Conservation (phyloP, 73 alveolate genomes). For the Breviolum minutum region DNA sequence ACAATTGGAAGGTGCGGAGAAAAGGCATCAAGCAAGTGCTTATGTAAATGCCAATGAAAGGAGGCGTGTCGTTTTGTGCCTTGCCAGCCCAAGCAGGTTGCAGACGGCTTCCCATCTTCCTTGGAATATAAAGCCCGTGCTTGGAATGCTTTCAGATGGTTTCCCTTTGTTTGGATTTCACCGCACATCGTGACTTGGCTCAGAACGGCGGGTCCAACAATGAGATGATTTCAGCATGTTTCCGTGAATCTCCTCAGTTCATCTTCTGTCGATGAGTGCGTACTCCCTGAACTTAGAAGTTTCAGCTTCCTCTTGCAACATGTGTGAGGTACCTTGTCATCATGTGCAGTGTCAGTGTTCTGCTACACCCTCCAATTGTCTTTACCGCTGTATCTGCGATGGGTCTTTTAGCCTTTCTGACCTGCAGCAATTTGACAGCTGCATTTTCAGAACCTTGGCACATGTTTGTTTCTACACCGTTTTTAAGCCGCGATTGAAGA, state of each 20-base stretch:
- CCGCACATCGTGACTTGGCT: not conserved
- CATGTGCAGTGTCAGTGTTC: not conserved
- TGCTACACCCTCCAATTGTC: slow-evolving; percentile 12
- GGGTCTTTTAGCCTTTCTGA: slow-evolving; percentile 7
- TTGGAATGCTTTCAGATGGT: slow-evolving; percentile 43
- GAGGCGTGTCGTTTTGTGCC: not conserved
- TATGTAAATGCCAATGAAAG: not conserved
- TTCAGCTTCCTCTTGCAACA: not conserved
- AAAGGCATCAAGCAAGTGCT: not conserved
- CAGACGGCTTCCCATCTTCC: slow-evolving; percentile 9
- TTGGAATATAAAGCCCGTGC: slow-evolving; percentile 44
- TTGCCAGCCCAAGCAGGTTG: not conserved
- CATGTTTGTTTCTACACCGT: not conserved
- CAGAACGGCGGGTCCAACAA: not conserved
- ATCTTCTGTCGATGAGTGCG: not conserved
- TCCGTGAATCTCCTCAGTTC: not conserved
- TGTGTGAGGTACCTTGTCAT: slow-evolving; percentile 3
- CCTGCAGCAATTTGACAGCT: not conserved
- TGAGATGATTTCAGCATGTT: not conserved
- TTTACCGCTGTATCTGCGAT: not conserved
- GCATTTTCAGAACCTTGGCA: slow-evolving; percentile 16
- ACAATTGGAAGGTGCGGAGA: slow-evolving; percentile 19
- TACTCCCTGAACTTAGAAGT: not conserved
- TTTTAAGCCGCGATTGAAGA: no score
- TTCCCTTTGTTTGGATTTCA: slow-evolving; percentile 41